Conservation (phyloP, 768 basidiomycete genomes). For the Podaxis carcinomalis region DNA sequence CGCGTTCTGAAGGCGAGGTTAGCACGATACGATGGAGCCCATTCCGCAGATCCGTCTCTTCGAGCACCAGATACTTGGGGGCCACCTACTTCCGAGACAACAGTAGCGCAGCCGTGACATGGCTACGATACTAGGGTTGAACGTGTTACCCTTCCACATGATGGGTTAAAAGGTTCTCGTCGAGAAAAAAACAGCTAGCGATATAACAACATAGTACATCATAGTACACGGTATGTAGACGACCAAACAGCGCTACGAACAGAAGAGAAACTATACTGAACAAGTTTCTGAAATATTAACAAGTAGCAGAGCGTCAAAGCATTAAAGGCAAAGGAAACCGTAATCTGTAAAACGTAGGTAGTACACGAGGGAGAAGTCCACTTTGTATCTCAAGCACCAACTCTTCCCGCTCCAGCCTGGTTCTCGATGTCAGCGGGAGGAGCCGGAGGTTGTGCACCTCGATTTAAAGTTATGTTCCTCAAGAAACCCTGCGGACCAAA, state of each 20-base stretch:
- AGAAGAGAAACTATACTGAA: no score
- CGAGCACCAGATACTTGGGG: not conserved
- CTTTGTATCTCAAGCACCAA: slow-evolving; percentile 8
- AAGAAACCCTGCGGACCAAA: slow-evolving; percentile 26
- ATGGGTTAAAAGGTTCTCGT: no score
- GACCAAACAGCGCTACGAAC: no score
- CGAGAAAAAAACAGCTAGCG: no score
- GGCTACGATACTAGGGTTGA: not conserved
- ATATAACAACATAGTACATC: no score
- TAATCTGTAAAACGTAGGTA: not conserved
- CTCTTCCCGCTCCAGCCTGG: slow-evolving; percentile 14
- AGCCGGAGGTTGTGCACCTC: slow-evolving; percentile 5
- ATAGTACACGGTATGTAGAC: no score
- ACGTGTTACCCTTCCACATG: no score
- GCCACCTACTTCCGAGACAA: not conserved
- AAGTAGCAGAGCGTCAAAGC: not conserved
- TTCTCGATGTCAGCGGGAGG: slow-evolving; percentile 17
- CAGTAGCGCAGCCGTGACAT: not conserved
- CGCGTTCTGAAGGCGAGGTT: not conserved
- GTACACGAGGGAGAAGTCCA: not conserved
- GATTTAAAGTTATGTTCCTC: slow-evolving; percentile 21
- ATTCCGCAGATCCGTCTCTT: not conserved
- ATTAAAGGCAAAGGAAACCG: not conserved
- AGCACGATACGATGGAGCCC: not conserved
- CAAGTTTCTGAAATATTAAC: no score